Evolutionary conservation across 2,329 filamentous ascomycete genomes (phyloP).

Genomic region (Chaetomiaceae sp.): DNA sequence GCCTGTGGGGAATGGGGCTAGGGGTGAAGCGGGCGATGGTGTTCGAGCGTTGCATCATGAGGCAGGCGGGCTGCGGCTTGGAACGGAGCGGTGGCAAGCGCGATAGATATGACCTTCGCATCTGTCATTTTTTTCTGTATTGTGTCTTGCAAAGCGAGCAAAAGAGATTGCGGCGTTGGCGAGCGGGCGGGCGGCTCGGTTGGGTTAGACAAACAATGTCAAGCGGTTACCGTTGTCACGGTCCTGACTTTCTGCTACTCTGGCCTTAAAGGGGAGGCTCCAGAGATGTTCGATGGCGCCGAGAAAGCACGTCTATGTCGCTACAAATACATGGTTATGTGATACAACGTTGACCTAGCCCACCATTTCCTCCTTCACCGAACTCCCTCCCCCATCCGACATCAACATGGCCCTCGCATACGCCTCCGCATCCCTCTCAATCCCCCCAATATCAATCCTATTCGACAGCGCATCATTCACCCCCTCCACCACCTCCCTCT

Average conservation of each 20-base stretch:
- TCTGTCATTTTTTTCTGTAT: background rate
- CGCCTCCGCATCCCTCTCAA: slow-evolving; percentile 58
- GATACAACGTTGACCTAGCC: background rate
- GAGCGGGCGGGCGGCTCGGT: background rate
- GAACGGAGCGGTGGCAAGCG: background rate
- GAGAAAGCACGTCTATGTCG: too few species aligned
- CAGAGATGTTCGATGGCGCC: background rate
- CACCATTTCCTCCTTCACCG: slow-evolving; percentile 12
- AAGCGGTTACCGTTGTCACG: background rate
- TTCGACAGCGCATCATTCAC: slow-evolving; percentile 61
- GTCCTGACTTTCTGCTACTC: background rate
- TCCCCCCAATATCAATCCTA: slow-evolving; percentile 55
- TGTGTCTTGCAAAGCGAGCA: background rate
- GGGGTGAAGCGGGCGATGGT: background rate
- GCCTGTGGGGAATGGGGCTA: background rate
- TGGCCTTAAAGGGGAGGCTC: background rate
- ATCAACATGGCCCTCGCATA: slow-evolving; percentile 47
- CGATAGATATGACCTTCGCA: background rate
- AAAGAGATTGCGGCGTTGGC: background rate
- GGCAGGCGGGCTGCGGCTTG: background rate
- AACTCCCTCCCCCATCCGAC: slow-evolving; percentile 14
- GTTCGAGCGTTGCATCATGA: background rate
- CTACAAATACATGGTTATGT: too few species aligned
- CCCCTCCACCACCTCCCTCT: slow-evolving; percentile 65
- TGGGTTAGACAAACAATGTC: background rate